Evolutionary conservation across 768 basidiomycete genomes (phyloP), one percentile per base, ranked within the genome.

Genomic region (Cubamyces sp.): DNA sequence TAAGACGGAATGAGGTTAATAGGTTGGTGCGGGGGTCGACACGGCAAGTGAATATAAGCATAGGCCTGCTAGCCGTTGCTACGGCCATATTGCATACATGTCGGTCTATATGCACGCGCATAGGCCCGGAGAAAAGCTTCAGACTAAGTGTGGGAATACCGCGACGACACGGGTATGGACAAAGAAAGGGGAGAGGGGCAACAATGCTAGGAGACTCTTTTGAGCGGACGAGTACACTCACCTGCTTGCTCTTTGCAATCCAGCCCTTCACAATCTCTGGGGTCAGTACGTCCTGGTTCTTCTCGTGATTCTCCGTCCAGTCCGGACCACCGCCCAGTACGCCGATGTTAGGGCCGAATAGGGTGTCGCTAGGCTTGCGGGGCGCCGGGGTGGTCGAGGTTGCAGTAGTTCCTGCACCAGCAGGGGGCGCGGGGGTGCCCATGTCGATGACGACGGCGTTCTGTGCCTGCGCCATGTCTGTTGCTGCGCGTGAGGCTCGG

Each of bases 311-410:
- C 26, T 83, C 75, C 1, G 91, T 86, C 92, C 92, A 94, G 0
- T 84, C 75, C 9, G 92, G 91, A 0, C 85, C 85, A 56, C 78
- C 81, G 70, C 76, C 83, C 48, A 90, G 83, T 53, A 88, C 81
- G 11, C 95, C 95, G 59, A 97, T 91, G 73, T 89, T 91, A 9
- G 95, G 95, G 0, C 95, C 95, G 74, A 96, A 97, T 47, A 97
- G 83, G 0, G 92, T 88, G 62, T 94, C 91, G 14, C 85, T 84
- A 45, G 85, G 84, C 71, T 85, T 87, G 55, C 66, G 68, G 1
- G 70, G 64, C 39, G 66, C 42, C 19, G 66, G 61, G 49, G 57
- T 39, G 45, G 58, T 30, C 14, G 66, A 15, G 18, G 61, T 45
- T 37, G 60, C 42, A 18, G 57, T 39, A n/a, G 47, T 16, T 8